Base-by-base conservation (phyloP, 202 grass and related monocot species). In the Zizania palustris region DNA sequence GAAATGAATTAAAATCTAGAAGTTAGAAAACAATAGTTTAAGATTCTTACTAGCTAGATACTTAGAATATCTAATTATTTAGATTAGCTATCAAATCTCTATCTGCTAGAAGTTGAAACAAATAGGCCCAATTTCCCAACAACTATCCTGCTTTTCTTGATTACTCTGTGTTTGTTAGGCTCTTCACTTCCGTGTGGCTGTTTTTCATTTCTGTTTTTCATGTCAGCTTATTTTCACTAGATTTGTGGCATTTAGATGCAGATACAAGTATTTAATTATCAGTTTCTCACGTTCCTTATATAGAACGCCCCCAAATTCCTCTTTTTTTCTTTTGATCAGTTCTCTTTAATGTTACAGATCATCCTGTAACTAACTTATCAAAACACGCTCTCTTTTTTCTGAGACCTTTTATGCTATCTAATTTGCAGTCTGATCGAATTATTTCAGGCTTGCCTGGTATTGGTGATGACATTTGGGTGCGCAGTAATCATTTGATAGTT, bases 371-470 rank as follows among this genome's bases (percentile, higher is more conserved):
- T 55, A 60, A 38, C 15, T 62, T 67, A 38, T 46, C 45, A 33
- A 9, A 19, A 40, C 13, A 28, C 2, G 28, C 28, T 28, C 0
- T 28, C 28, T 28, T 28, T 28, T 28, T 28, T 28, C 28, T 28
- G 28, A 28, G 28, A 28, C 28, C 28, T 28, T 28, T n/a, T 80
- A 9, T 55, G n/a, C 8, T 54, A 6, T 71, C 46, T 75, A 63
- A 75, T 36, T 42, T 14, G 28, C 5, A 14, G 7, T 11, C 0
- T 2, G 10, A 11, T 72, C 67, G 33, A 59, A 65, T 63, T 13
- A 5, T 82, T 75, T 45, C 80, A 83, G 85, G 69, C 5, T 44
- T 15, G 33, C 63, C 35, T 75, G 62, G 14, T 48, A 20, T 11
- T 28, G 69, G 34, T 36, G 70, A 84, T 63, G 56, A 21, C 43